These are phyloP conservation scores for Puccinia horiana DNA, from an alignment of 1,284 basidiomycete species.

Conservation along the genomic window DNA sequence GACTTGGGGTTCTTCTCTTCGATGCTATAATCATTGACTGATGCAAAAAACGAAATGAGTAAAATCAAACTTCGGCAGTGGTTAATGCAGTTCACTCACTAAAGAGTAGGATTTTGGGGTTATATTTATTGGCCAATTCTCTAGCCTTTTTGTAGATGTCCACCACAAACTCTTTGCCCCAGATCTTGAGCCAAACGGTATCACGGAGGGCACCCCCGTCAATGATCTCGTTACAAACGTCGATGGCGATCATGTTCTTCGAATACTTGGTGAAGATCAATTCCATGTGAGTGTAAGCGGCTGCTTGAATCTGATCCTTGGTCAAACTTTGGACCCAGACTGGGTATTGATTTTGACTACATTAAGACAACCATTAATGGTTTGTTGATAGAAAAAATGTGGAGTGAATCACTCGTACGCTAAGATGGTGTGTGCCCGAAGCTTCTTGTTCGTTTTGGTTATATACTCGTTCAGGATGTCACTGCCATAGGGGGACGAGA, in stretches of 20 bases:
- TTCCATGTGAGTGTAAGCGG: neutral
- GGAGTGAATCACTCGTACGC: neutral
- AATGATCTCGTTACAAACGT: slow-evolving; percentile 24
- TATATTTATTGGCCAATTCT: slow-evolving; percentile 2
- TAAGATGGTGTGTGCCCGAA: neutral
- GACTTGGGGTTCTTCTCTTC: slow-evolving; percentile 18
- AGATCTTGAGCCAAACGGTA: slow-evolving; percentile 1
- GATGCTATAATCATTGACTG: slow-evolving; percentile 25
- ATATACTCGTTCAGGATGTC: slow-evolving; percentile 10
- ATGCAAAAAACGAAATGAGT: neutral
- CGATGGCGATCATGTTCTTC: slow-evolving; percentile 1
- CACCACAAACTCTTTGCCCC: slow-evolving; percentile 5
- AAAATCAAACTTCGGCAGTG: neutral
- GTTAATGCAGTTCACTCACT: neutral
- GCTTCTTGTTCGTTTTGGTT: neutral
- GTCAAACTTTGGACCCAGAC: neutral
- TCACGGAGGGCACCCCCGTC: neutral
- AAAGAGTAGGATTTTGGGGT: neutral
- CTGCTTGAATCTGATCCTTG: neutral
- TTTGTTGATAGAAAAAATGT: neutral
- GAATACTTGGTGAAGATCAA: neutral
- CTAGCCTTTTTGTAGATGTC: slow-evolving; percentile 9
- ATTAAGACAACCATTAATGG: neutral
- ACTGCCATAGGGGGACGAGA: neutral
- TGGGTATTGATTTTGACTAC: neutral